Evolutionary conservation across 345 rosid genomes (phyloP).

Genomic region (Moricandia arvensis): DNA sequence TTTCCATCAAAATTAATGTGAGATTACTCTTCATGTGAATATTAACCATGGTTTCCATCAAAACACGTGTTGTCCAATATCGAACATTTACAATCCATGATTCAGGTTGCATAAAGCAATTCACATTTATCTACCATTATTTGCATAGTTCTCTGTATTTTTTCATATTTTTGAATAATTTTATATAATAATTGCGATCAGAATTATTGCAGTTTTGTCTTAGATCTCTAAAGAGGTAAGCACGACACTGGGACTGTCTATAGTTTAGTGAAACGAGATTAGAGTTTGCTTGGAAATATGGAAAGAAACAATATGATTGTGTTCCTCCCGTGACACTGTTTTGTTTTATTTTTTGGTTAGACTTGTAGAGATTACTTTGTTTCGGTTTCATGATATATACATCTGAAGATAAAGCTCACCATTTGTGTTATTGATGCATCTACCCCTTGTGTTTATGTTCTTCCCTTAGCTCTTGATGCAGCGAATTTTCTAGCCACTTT

Average conservation of each 20-base stretch:
- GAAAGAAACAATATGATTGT: slow-evolving; percentile 25
- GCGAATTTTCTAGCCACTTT: too few species aligned
- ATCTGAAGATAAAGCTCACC: too few species aligned
- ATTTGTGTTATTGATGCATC: too few species aligned
- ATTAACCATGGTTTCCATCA: too few species aligned
- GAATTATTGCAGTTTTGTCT: background rate
- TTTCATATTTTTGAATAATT: background rate
- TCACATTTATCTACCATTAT: background rate
- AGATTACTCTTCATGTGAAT: background rate
- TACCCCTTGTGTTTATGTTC: too few species aligned
- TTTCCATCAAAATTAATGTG: too few species aligned
- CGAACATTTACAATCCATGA: too few species aligned
- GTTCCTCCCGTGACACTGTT: slow-evolving; percentile 27
- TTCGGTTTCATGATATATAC: too few species aligned
- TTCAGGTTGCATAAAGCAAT: background rate
- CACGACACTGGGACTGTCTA: background rate
- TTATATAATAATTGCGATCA: background rate
- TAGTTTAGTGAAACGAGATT: background rate
- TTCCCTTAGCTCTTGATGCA: too few species aligned
- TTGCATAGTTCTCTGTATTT: background rate
- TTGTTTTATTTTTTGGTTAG: background rate
- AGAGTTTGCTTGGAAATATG: slow-evolving; percentile 22
- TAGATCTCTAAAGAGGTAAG: background rate
- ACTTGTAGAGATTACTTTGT: background rate
- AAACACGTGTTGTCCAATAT: too few species aligned